Conservation (phyloP, 1,284 basidiomycete species). For the Veloboletus limbatus region DNA sequence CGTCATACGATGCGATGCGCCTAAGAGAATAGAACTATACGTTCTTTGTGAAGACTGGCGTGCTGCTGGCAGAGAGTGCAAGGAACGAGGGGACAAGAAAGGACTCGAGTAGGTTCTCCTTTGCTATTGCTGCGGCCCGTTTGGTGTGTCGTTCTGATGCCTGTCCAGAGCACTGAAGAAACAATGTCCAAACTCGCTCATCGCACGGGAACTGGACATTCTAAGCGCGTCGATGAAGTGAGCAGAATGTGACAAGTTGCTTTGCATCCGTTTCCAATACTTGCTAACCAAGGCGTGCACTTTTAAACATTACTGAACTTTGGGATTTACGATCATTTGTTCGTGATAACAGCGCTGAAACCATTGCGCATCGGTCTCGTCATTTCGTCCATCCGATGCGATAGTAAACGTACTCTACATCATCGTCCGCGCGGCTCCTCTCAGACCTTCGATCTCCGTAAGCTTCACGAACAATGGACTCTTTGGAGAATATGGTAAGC, state of each 20-base stretch:
- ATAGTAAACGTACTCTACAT: constrained; percentile 64
- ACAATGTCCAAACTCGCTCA: constrained; percentile 73
- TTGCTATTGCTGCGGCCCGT: constrained; percentile 1
- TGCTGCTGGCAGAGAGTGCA: constrained; percentile 82
- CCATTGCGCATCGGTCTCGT: not conserved
- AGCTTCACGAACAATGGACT: constrained; percentile 54
- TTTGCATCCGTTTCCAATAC: too few species aligned
- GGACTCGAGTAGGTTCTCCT: constrained; percentile 70
- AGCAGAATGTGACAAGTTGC: constrained; percentile 9
- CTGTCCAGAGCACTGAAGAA: constrained; percentile 59
- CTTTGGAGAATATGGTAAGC: constrained; percentile 48
- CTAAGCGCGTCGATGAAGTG: constrained; percentile 66
- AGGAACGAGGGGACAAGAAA: constrained; percentile 78
- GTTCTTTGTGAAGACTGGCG: constrained; percentile 88
- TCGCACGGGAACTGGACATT: constrained; percentile 75
- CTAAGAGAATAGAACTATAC: constrained; percentile 81
- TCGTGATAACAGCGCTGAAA: too few species aligned
- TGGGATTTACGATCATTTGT: not conserved
- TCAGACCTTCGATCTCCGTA: constrained; percentile 26
- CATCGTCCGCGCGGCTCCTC: constrained; percentile 36
- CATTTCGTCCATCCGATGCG: constrained; percentile 54
- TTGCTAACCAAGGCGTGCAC: too few species aligned
- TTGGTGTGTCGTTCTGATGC: constrained; percentile 9
- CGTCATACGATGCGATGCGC: constrained; percentile 79
- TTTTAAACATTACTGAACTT: not conserved